Evolutionary conservation across 2,329 filamentous ascomycete species (phyloP), one percentile per base, ranked within the genome.

Genomic region (Penicillium sp.): DNA sequence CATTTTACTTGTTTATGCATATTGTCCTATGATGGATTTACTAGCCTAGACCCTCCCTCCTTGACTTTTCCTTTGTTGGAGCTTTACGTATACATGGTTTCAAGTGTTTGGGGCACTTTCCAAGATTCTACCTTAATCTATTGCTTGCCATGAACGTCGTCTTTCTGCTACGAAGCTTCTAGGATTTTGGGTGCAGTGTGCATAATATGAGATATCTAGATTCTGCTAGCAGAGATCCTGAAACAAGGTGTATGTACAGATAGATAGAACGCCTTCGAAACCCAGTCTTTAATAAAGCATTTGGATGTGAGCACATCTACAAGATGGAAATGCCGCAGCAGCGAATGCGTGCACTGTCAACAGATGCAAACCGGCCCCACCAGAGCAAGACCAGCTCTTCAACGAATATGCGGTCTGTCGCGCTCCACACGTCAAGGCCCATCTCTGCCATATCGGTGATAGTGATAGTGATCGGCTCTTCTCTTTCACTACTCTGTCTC

Each of bases 391-490:
- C 68, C 28, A 79, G 60, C 51, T 78, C 73, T 53, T 74, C 68
- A 11, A 76, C 71, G 51, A 79, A 79, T 18, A 70, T 54, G 25
- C 74, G 69, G 54, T 79, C 76, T 4, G 74, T 68, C 14, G 68
- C 69, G 49, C 76, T 79, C 76, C 76, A 79, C 14, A 74, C 67
- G 55, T 79, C 76, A 14, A 79, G 69, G 3, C 76, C 76, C 76
- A 79, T 79, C 35, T 73, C 66, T 14, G 64, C 63, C 67, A 79
- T 75, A 55, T 79, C 76, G 18, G 75, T 72, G 18, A 70, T 66
- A 1, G 66, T 74, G 27, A 78, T 71, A 1, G 64, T 67, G 16
- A 76, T 63, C 3, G 65, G 58, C 3, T 65, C 64, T 20, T 64
- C 54, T 3, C 61, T 36, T 24, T 24, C 44, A 8, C 44, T 38